Conservation (phyloP, 805 yeast genomes). For the Saccharomycopsis microspora region DNA sequence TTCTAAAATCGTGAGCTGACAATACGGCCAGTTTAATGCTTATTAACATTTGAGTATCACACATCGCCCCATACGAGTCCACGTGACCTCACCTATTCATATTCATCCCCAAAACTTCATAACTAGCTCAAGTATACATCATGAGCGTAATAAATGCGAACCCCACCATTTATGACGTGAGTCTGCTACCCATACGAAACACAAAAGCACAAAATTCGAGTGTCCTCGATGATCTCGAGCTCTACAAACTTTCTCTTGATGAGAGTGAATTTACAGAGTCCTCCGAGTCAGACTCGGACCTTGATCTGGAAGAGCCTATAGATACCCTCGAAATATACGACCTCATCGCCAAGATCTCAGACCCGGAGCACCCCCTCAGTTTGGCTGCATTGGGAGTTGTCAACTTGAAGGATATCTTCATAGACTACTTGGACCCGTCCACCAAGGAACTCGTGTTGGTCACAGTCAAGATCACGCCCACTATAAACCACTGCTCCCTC, state of each 20-base stretch:
- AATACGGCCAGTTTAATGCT: too few species aligned
- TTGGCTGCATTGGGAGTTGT: constrained; percentile 93
- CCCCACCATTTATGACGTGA: constrained; percentile 71
- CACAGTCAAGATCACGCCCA: constrained; percentile 81
- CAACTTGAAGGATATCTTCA: constrained; percentile 67
- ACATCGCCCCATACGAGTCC: too few species aligned
- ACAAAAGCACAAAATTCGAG: constrained; percentile 9
- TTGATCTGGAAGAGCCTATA: constrained; percentile 33
- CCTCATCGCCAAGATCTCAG: constrained; percentile 75
- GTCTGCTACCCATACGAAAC: constrained; percentile 63
- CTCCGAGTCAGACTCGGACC: constrained; percentile 18
- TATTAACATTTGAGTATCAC: too few species aligned
- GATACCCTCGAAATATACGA: constrained; percentile 89
- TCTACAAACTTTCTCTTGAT: background rate
- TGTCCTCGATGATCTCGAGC: constrained; percentile 13
- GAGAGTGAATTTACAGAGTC: background rate
- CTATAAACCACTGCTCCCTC: constrained; percentile 93
- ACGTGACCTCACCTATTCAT: too few species aligned
- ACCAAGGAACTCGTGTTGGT: constrained; percentile 57
- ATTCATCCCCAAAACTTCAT: too few species aligned
- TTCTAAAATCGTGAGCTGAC: too few species aligned
- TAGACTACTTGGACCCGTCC: constrained; percentile 25
- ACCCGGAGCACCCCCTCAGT: constrained; percentile 95
- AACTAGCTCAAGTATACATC: too few species aligned
- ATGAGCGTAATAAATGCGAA: constrained; percentile 86